phyloP scores from a whole-genome alignment of 306 rosid species.

The Malus orientalis region DNA sequence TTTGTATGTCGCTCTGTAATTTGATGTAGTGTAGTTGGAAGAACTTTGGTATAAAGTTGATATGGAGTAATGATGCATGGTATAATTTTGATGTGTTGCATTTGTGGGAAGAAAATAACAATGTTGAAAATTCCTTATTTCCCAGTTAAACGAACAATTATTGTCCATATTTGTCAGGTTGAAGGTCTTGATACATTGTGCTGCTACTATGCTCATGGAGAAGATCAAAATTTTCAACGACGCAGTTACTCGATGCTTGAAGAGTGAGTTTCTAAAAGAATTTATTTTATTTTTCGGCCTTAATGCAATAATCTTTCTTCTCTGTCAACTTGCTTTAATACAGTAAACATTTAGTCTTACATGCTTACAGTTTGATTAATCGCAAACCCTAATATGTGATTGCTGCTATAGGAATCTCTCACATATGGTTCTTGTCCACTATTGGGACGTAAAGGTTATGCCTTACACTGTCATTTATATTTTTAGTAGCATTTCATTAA shows the following conservation, averaged over 20 bases:
- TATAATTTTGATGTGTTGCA: too few species aligned
- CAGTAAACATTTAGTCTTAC: neutral
- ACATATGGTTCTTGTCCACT: slow-evolving; percentile 80
- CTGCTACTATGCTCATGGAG: slow-evolving; percentile 93
- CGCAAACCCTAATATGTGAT: neutral
- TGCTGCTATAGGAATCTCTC: slow-evolving; percentile 56
- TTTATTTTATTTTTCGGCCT: neutral
- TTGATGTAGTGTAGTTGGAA: neutral
- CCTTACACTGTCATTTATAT: neutral
- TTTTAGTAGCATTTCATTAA: neutral
- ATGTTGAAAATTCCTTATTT: slow-evolving; percentile 1
- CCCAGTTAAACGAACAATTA: neutral
- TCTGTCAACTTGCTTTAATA: neutral
- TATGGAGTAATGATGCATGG: neutral
- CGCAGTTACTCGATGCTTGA: slow-evolving; percentile 87
- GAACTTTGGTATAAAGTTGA: neutral
- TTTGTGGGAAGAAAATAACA: too few species aligned
- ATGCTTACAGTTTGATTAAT: slow-evolving; percentile 7
- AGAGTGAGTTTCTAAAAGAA: slow-evolving; percentile 48
- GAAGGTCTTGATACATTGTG: slow-evolving; percentile 73
- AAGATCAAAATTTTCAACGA: slow-evolving; percentile 65
- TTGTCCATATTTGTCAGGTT: slow-evolving; percentile 33
- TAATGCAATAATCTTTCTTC: too few species aligned
- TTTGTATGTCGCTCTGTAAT: too few species aligned
- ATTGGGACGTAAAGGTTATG: slow-evolving; percentile 66